Evolutionary conservation across 2,329 filamentous ascomycete species (phyloP).

Genomic region (Botrytis aclada): DNA sequence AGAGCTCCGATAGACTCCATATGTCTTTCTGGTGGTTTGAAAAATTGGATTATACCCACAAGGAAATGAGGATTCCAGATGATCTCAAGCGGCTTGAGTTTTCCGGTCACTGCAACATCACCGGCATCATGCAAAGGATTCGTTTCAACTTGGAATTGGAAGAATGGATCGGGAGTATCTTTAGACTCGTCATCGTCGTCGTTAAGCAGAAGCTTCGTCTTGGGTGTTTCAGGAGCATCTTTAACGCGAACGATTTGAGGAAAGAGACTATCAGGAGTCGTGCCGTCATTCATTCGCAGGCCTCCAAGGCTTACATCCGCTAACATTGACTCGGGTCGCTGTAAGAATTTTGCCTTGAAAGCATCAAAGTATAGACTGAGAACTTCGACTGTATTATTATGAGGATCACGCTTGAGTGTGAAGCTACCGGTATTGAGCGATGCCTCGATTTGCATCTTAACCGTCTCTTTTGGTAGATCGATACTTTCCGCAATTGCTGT

Average conservation of each 20-base stretch:
- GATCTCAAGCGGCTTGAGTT: slow-evolving; percentile 92
- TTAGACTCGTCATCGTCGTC: slow-evolving; percentile 41
- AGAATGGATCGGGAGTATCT: slow-evolving; percentile 70
- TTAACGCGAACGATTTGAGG: slow-evolving; percentile 96
- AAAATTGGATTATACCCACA: slow-evolving; percentile 88
- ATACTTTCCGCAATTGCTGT: slow-evolving; percentile 82
- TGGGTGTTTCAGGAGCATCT: slow-evolving; percentile 62
- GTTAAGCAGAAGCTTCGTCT: slow-evolving; percentile 38
- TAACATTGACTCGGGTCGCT: slow-evolving; percentile 86
- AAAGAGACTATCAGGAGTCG: slow-evolving; percentile 84
- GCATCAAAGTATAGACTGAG: slow-evolving; percentile 91
- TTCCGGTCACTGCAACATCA: slow-evolving; percentile 84
- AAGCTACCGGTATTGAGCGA: slow-evolving; percentile 96
- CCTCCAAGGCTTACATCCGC: slow-evolving; percentile 88
- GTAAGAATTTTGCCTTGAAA: slow-evolving; percentile 85
- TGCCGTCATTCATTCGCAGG: slow-evolving; percentile 92
- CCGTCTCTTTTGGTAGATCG: slow-evolving; percentile 82
- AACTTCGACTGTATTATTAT: slow-evolving; percentile 74
- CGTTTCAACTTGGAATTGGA: slow-evolving; percentile 88
- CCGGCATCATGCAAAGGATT: slow-evolving; percentile 91
- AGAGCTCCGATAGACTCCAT: slow-evolving; percentile 98
- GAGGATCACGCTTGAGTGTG: slow-evolving; percentile 81
- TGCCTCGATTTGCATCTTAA: slow-evolving; percentile 90
- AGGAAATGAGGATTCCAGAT: slow-evolving; percentile 96
- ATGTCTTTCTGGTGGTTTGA: slow-evolving; percentile 91